These are phyloP conservation scores for Trametes versicolor DNA, from an alignment of 1,284 basidiomycete genomes.

Conservation along the genomic window DNA sequence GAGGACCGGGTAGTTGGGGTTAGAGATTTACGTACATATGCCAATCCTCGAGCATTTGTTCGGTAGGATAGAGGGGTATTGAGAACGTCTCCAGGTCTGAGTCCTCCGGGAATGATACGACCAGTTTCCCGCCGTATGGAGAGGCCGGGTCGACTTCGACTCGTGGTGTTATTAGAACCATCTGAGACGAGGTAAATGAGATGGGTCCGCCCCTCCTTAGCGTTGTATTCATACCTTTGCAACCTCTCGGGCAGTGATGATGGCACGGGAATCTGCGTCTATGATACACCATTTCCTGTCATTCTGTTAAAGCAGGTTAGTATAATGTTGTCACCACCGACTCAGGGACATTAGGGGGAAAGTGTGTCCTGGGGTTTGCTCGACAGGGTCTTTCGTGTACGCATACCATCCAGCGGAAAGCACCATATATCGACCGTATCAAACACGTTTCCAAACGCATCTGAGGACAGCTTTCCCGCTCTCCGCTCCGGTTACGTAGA, in stretches of 20 bases:
- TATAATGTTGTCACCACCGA: neutral
- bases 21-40: constrained; percentile 53
- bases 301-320: constrained; percentile 51
- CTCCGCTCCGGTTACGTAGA: too few relatives aligned
- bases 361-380: too few relatives aligned
- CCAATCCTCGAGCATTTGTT: constrained; percentile 61
- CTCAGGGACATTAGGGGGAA: too few relatives aligned
- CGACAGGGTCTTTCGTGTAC: too few relatives aligned
- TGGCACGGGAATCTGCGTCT: constrained; percentile 58
- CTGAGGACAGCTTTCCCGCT: too few relatives aligned
- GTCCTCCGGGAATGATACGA: constrained; percentile 66
- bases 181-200: constrained; percentile 49
- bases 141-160: constrained; percentile 57
- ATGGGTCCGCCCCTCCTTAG: too few relatives aligned
- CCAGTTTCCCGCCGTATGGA: constrained; percentile 57
- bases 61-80: constrained; percentile 64
- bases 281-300: constrained; percentile 78
- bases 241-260: constrained; percentile 73
- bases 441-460: too few relatives aligned
- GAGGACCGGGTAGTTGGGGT: neutral
- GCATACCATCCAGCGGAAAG: too few relatives aligned
- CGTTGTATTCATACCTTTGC: constrained; percentile 55
- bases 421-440: too few relatives aligned
- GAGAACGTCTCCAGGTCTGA: constrained; percentile 64
- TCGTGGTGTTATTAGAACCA: constrained; percentile 70